Evolutionary conservation across 805 yeast genomes (phyloP), one percentile per base, ranked within the genome.

Genomic region (Lipomyces orientalis): DNA sequence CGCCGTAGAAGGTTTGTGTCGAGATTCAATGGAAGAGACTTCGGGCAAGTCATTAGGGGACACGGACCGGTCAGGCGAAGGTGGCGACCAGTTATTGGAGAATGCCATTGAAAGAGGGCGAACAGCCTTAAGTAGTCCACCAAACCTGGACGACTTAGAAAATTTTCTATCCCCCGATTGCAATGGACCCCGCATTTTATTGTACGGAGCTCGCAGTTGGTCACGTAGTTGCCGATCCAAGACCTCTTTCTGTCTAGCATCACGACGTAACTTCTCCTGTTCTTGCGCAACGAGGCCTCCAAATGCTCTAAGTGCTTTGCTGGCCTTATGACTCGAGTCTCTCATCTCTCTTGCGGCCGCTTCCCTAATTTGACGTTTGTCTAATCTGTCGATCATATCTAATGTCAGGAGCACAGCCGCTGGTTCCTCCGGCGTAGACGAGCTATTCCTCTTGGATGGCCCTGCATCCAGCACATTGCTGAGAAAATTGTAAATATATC

Each of bases 401-500:
- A 61, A 60, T 12, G 68, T 46, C 46, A 67, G 8, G 6, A 68
- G 51, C 16, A 66, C 70, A 19, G 61, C 60, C 16, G 64, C 71
- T 31, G 52, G 64, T 16, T 67, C 70, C n/a, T 67, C 69, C 9
- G 43, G 51, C 14, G 58, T 60, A 16, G 60, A 71, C 31, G 57
- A 65, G 14, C 71, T 67, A 49, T 70, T 76, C 29, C 43, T 62
- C 43, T 71, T 71, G 62, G 46, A 16, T 22, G 78, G 78, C 43
- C 80, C 77, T 78, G 86, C 75, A 64, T 83, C 86, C 57, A 82
- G 71, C 19, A 88, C 81, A 69, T 87, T 87, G 29, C 86, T 80
- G 46, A 89, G 80, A 67, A 89, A 81, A 74, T 88, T 87, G 78
- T 85, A 86, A 4, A 86, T 85, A 77, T 87, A 89, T 62, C 94